Evolutionary conservation across 2,329 filamentous ascomycete species (phyloP).

Genomic region (Fonsecaea multimorphosa): DNA sequence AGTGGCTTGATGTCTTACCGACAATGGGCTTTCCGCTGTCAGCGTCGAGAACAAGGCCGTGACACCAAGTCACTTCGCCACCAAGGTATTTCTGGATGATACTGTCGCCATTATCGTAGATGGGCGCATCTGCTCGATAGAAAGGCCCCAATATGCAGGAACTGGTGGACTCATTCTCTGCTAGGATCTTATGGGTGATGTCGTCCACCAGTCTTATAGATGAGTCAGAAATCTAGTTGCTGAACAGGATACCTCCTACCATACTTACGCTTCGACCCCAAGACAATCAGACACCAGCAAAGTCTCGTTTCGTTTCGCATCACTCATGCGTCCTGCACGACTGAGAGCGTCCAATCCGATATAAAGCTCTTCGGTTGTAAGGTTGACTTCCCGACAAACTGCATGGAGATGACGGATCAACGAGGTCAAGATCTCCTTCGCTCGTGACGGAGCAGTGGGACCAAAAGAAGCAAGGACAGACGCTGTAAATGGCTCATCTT

Average conservation of each 20-base stretch:
- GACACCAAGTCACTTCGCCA: slow-evolving; percentile 65
- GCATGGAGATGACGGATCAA: slow-evolving; percentile 64
- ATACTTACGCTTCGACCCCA: slow-evolving; percentile 36
- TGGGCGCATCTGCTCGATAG: slow-evolving; percentile 57
- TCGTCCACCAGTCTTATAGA: background rate
- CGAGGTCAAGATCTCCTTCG: slow-evolving; percentile 64
- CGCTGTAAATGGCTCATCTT: background rate
- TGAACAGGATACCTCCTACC: background rate
- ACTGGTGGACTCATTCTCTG: slow-evolving; percentile 55
- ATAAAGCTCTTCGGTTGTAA: slow-evolving; percentile 65
- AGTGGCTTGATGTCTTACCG: background rate
- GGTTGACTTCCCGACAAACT: slow-evolving; percentile 62
- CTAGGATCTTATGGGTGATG: background rate
- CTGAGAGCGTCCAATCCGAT: slow-evolving; percentile 63
- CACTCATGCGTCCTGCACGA: slow-evolving; percentile 72
- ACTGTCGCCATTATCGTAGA: slow-evolving; percentile 10
- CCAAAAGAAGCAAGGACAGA: slow-evolving; percentile 53
- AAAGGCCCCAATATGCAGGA: slow-evolving; percentile 84
- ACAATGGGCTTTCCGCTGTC: slow-evolving; percentile 66
- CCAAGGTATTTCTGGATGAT: slow-evolving; percentile 62
- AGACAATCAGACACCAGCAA: slow-evolving; percentile 66
- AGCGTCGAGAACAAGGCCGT: slow-evolving; percentile 65
- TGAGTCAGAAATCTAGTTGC: background rate
- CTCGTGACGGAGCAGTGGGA: slow-evolving; percentile 69
- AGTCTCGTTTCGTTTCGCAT: slow-evolving; percentile 74